phyloP scores from a whole-genome alignment of 306 rosid genomes.

The Vigna reflexopilosa region DNA sequence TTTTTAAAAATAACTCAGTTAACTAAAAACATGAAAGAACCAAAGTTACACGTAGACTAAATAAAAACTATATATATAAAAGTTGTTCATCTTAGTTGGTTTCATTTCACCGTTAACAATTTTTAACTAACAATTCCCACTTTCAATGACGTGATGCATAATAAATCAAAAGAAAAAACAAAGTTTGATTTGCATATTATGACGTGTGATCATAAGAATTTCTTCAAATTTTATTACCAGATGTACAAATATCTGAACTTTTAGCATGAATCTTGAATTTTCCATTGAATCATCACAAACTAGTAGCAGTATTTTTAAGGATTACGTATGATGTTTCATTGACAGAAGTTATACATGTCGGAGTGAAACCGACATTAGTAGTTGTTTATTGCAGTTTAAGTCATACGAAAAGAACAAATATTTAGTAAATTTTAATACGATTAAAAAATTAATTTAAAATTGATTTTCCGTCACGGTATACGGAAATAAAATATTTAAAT shows the following conservation, averaged over 20 bases:
- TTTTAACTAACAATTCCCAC: conserved; percentile 11
- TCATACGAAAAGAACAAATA: background rate
- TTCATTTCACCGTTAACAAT: background rate
- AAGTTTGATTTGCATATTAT: conserved; percentile 29
- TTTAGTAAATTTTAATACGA: background rate
- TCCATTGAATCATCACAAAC: conserved; percentile 7
- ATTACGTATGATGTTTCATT: conserved; percentile 17
- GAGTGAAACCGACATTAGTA: conserved; percentile 37
- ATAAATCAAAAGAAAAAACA: background rate
- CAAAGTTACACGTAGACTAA: background rate
- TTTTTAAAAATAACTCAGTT: too few species aligned
- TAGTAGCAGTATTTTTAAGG: conserved; percentile 11
- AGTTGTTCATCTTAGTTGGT: conserved; percentile 5
- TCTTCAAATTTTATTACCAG: conserved; percentile 23
- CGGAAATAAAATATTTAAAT: background rate
- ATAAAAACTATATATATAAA: background rate
- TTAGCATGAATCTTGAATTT: conserved; percentile 8
- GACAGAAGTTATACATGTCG: conserved; percentile 25
- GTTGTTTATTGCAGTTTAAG: conserved; percentile 7
- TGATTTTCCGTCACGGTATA: background rate
- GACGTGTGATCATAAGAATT: conserved; percentile 28
- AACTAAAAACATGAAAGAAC: background rate
- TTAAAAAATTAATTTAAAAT: background rate
- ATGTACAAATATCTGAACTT: conserved; percentile 26
- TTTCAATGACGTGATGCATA: conserved; percentile 42